Conservation (phyloP, 306 rosid genomes). For the apple (Malus domestica) region DNA sequence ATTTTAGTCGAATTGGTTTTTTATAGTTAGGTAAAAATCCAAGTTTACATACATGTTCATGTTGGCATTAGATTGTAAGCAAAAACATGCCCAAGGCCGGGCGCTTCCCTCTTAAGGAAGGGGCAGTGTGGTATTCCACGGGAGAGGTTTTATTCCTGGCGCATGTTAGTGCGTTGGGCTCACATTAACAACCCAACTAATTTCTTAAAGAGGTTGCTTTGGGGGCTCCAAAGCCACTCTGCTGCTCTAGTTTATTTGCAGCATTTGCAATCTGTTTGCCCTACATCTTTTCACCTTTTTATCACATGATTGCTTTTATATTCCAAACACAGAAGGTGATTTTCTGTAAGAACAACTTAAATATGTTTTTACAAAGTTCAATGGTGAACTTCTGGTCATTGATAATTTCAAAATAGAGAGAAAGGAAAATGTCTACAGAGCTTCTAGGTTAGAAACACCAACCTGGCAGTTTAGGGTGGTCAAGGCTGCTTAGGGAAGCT, state of each 20-base stretch:
- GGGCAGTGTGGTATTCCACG: constrained; percentile 56
- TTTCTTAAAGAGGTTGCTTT: not conserved
- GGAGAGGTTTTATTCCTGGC: constrained; percentile 41
- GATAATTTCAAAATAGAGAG: not conserved
- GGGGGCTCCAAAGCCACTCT: constrained; percentile 26
- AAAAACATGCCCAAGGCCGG: constrained; percentile 35
- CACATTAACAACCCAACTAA: constrained; percentile 15
- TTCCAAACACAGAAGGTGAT: not conserved
- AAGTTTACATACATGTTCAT: not conserved
- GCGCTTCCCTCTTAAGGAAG: constrained; percentile 41
- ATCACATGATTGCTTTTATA: not conserved
- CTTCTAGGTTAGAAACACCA: not conserved
- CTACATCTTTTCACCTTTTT: constrained; percentile 8
- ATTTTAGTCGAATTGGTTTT: not conserved
- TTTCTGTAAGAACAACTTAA: not conserved
- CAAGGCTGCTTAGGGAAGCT: not conserved
- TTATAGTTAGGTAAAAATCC: not conserved
- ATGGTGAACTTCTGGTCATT: not conserved
- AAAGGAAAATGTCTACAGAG: not conserved
- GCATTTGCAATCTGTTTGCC: constrained; percentile 26
- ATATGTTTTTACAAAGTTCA: not conserved
- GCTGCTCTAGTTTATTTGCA: constrained; percentile 16
- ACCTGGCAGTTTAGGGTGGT: not conserved
- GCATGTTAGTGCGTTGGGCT: constrained; percentile 35
- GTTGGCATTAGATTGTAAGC: not conserved